These are phyloP conservation scores for Coccomyxa sp. DNA, from an alignment of 139 green algal genomes.

Conservation along the genomic window DNA sequence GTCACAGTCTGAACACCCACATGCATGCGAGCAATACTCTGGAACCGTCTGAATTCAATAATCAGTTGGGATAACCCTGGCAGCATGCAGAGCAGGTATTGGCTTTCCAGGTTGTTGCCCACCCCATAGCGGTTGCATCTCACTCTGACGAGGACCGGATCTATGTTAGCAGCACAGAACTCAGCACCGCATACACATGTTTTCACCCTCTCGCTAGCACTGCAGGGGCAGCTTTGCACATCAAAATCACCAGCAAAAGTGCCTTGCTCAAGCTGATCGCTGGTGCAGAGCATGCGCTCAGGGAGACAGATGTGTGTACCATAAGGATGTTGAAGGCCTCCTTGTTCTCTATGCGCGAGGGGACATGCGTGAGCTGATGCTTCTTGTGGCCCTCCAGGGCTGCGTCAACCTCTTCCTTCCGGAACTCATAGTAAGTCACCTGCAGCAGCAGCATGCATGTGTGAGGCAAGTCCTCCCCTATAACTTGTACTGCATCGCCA, in stretches of 20 bases:
- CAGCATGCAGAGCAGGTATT: no score
- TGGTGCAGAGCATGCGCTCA: no score
- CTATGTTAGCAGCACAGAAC: neutral
- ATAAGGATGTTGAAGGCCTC: neutral
- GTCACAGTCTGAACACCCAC: neutral
- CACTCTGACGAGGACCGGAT: neutral
- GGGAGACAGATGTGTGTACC: no score
- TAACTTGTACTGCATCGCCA: no score
- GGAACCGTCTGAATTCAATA: no score
- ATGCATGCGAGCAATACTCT: neutral
- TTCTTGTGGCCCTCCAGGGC: neutral
- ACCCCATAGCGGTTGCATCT: neutral
- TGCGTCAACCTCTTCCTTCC: conserved; percentile 9
- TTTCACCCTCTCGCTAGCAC: no score
- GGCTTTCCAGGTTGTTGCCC: neutral
- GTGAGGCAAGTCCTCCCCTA: neutral
- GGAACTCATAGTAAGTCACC: conserved; percentile 18
- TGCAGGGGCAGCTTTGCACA: no score
- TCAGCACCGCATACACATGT: no score
- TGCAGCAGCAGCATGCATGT: conserved; percentile 3
- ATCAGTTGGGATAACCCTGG: no score
- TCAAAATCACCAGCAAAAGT: no score
- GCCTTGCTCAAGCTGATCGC: no score
- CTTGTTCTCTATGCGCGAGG: neutral
- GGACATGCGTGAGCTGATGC: neutral